Conservation (phyloP, 805 yeast species). For the Saturnispora serradocipensis region DNA sequence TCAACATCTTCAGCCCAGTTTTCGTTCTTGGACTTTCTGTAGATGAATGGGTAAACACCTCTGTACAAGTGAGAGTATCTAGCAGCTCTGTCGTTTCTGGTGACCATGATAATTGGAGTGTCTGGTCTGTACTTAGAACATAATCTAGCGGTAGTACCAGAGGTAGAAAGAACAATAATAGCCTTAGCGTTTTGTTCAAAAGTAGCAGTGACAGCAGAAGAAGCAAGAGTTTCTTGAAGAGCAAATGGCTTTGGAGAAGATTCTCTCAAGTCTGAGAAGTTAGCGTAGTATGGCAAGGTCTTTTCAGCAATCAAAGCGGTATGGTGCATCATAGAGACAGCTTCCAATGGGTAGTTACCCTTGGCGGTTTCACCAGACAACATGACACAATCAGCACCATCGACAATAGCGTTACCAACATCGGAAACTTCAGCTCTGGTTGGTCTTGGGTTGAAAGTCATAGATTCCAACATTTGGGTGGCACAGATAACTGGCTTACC, state of each 20-base stretch:
- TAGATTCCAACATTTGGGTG: constrained; percentile 98
- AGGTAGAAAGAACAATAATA: constrained; percentile 88
- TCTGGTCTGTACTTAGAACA: constrained; percentile 96
- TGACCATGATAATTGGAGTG: constrained; percentile 95
- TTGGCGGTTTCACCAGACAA: constrained; percentile 99
- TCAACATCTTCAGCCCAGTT: constrained; percentile 97
- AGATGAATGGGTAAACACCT: constrained; percentile 97
- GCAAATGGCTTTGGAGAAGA: constrained; percentile 82
- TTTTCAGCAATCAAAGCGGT: constrained; percentile 93
- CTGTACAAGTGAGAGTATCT: constrained; percentile 94
- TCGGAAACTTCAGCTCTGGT: constrained; percentile 99
- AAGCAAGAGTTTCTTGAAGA: constrained; percentile 93
- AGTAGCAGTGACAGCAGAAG: constrained; percentile 93
- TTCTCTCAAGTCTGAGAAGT: constrained; percentile 81
- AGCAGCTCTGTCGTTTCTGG: constrained; percentile 89
- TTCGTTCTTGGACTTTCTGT: constrained; percentile 51
- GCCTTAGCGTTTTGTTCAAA: constrained; percentile 97
- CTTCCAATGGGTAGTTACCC: constrained; percentile 97
- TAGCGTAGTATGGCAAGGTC: constrained; percentile 79
- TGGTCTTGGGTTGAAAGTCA: constrained; percentile 99
- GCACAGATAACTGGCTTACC: constrained; percentile 99
- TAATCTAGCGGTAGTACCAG: constrained; percentile 93
- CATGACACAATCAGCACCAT: constrained; percentile 99
- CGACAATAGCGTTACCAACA: constrained; percentile 97
- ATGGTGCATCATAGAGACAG: constrained; percentile 98